Conservation (phyloP, 345 rosid species). For the Iberis pinnata region DNA sequence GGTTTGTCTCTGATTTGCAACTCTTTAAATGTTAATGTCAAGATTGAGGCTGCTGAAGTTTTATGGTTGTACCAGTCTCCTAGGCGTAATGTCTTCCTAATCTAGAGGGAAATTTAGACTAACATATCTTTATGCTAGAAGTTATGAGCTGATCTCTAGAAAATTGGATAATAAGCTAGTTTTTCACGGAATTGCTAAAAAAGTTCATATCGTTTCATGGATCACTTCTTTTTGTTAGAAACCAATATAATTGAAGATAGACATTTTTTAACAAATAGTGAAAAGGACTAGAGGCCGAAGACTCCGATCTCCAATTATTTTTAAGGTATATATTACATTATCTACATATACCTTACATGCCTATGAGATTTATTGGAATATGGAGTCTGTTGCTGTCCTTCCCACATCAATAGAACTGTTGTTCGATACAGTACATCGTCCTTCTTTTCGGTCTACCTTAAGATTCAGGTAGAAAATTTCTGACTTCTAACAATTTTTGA, state of each 20-base stretch:
- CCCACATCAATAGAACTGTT: neutral
- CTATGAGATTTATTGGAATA: neutral
- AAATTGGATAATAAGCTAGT: neutral
- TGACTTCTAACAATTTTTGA: constrained; percentile 6
- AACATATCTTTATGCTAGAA: neutral
- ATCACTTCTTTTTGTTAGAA: too few species aligned
- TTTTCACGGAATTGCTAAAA: neutral
- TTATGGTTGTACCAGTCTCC: neutral
- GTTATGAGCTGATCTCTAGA: neutral
- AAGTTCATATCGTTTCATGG: too few species aligned
- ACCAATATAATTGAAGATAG: too few species aligned
- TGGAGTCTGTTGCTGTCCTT: constrained; percentile 15
- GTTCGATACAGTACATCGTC: neutral
- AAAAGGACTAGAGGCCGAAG: too few species aligned
- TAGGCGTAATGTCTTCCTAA: constrained; percentile 4
- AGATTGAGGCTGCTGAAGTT: neutral
- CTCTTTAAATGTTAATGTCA: neutral
- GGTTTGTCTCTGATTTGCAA: constrained; percentile 50
- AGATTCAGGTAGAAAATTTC: constrained; percentile 1
- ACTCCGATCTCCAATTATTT: too few species aligned
- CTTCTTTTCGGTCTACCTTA: neutral
- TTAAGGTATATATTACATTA: too few species aligned
- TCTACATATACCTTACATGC: too few species aligned
- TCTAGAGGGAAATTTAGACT: neutral
- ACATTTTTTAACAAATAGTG: too few species aligned